phyloP scores from a whole-genome alignment of 2,329 filamentous ascomycete genomes.

The Alternaria conjuncta region DNA sequence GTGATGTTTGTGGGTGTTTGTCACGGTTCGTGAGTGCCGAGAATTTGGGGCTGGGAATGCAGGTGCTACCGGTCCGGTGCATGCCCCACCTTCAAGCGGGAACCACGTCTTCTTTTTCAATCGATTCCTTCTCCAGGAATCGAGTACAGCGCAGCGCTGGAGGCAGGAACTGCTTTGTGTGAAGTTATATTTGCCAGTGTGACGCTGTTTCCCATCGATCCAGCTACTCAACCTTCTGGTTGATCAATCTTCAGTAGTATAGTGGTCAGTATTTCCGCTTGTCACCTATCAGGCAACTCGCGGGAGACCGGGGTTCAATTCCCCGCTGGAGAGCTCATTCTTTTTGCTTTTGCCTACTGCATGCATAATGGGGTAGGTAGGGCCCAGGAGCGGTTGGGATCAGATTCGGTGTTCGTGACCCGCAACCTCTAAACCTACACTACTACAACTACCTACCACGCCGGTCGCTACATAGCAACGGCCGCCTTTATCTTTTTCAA shows the following conservation, averaged over 20 bases:
- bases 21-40: neutral
- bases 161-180: too few relatives aligned
- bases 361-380: too few relatives aligned
- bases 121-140: neutral
- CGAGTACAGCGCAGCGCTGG: too few relatives aligned
- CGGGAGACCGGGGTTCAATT: constrained; percentile 18
- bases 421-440: neutral
- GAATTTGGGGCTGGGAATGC: neutral
- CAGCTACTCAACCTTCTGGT: neutral
- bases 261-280: constrained; percentile 24
- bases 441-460: neutral
- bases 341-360: neutral
- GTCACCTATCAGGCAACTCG: constrained; percentile 10
- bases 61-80: neutral
- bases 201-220: too few relatives aligned
- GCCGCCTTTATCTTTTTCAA: neutral
- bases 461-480: neutral
- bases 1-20: neutral
- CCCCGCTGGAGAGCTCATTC: constrained; percentile 8
- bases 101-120: neutral
- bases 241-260: constrained; percentile 16
- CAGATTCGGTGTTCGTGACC: too few relatives aligned
- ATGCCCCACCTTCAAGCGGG: neutral
- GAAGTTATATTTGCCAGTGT: too few relatives aligned
- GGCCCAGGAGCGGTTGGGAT: too few relatives aligned